Evolutionary conservation across 371 early-diverging fungal genomes (phyloP).

Genomic region (Actinomortierella wolfii): DNA sequence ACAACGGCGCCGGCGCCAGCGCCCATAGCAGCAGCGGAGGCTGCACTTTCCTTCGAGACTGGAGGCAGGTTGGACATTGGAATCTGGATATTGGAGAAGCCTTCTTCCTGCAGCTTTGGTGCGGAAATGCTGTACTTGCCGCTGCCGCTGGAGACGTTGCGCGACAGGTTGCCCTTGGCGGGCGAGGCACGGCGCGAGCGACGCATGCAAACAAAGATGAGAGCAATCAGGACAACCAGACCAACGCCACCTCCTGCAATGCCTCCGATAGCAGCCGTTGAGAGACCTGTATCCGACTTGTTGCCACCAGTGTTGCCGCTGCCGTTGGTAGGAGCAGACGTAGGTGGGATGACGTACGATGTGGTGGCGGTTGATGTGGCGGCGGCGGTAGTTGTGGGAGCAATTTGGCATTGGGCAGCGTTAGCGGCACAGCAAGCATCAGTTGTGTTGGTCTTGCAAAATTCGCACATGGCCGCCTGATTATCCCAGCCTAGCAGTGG

Average conservation of each 20-base stretch:
- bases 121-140: conserved; percentile 40
- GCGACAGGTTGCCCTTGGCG: conserved; percentile 7
- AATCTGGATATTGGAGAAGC: conserved; percentile 32
- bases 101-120: conserved; percentile 44
- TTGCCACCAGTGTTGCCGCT: not conserved
- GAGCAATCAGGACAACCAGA: conserved; percentile 15
- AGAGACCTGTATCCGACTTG: conserved; percentile 10
- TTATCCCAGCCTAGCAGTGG: conserved; percentile 16
- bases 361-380: conserved; percentile 4
- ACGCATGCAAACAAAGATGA: conserved; percentile 30
- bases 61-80: conserved; percentile 26
- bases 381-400: conserved; percentile 6
- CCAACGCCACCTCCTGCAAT: conserved; percentile 31
- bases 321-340: conserved; percentile 4
- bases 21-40: conserved; percentile 11
- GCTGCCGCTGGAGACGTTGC: conserved; percentile 33
- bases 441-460: conserved; percentile 19
- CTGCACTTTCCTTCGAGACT: not conserved
- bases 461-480: conserved; percentile 8
- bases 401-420: conserved; percentile 1
- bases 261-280: conserved; percentile 25
- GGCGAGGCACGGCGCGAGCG: conserved; percentile 5
- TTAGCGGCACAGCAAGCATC: conserved; percentile 17
- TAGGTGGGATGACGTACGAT: not conserved
- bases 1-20: conserved; percentile 5